A percentile compares a stretch with the other conserved stretches of the same genome.
phyloP scores from a whole-genome alignment of 2,329 filamentous ascomycete genomes.

The Cryphonectria radicalis region DNA sequence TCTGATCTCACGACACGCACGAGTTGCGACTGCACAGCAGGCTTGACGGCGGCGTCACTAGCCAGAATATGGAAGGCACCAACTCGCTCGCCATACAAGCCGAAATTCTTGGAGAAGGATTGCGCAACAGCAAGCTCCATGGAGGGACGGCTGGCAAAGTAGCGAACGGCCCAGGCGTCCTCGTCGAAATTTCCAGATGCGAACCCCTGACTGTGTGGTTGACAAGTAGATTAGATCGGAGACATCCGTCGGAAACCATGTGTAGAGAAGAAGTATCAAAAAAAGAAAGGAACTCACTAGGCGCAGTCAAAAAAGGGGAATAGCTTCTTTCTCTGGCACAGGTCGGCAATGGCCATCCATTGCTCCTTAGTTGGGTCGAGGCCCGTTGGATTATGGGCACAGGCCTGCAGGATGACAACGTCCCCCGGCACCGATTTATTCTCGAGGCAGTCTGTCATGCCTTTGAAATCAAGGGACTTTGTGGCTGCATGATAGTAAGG shows the following conservation, averaged over 20 bases:
- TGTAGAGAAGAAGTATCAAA: not conserved
- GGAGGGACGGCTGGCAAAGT: constrained; percentile 33
- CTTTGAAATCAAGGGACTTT: constrained; percentile 37
- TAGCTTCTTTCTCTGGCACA: constrained; percentile 37
- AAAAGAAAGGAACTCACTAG: not conserved
- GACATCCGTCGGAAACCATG: not conserved
- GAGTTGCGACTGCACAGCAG: constrained; percentile 23
- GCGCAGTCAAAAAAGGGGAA: constrained; percentile 44
- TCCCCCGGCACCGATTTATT: constrained; percentile 36
- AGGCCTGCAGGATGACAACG: constrained; percentile 44
- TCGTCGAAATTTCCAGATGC: constrained; percentile 40
- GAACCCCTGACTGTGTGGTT: constrained; percentile 39
- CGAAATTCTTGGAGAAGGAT: constrained; percentile 42
- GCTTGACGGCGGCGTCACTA: constrained; percentile 13
- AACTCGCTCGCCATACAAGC: constrained; percentile 37
- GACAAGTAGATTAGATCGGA: not conserved
- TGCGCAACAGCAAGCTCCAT: constrained; percentile 39
- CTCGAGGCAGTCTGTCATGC: constrained; percentile 36
- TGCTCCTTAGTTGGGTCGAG: constrained; percentile 41
- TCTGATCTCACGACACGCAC: constrained; percentile 36
- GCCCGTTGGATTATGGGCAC: constrained; percentile 46
- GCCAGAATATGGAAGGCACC: constrained; percentile 36
- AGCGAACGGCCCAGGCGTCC: constrained; percentile 42
- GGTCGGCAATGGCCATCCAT: constrained; percentile 40
- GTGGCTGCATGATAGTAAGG: constrained; percentile 39